Percentiles rank a stretch among this genome's conserved stretches.
Conservation (phyloP, 2,329 filamentous ascomycete species). For the Elsinoe arachidis region DNA sequence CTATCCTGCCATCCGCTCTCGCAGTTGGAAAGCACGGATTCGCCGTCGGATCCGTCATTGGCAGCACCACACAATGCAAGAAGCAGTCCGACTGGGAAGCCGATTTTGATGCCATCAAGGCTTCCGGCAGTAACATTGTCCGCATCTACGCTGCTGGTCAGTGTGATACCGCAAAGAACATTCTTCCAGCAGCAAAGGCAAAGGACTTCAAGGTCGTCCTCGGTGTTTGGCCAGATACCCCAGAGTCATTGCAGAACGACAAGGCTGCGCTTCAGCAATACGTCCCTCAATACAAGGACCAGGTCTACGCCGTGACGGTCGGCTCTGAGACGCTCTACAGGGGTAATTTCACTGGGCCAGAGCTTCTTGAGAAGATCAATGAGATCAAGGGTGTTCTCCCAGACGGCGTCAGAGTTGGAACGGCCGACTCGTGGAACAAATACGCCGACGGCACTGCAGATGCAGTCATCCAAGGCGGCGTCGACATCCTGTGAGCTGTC, state of each 20-base stretch:
- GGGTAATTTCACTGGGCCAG: constrained; percentile 53
- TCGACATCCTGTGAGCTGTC: constrained; percentile 47
- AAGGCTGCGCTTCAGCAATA: constrained; percentile 48
- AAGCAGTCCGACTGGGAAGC: constrained; percentile 51
- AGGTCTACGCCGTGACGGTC: constrained; percentile 60
- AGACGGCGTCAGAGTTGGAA: constrained; percentile 50
- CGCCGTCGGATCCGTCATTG: constrained; percentile 47
- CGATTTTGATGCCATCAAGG: constrained; percentile 55
- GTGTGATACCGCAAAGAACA: constrained; percentile 54
- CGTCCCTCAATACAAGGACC: constrained; percentile 44
- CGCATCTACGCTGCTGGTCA: constrained; percentile 60
- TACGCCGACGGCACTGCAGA: constrained; percentile 60
- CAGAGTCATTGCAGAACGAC: constrained; percentile 54
- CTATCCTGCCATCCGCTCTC: constrained; percentile 20
- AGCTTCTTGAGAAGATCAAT: constrained; percentile 54
- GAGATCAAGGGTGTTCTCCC: constrained; percentile 50
- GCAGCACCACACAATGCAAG: constrained; percentile 45
- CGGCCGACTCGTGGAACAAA: constrained; percentile 67
- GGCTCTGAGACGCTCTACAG: constrained; percentile 65
- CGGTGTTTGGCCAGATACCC: constrained; percentile 60
- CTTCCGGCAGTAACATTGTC: constrained; percentile 47
- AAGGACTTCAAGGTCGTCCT: constrained; percentile 61
- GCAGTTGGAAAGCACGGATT: constrained; percentile 51
- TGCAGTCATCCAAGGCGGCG: constrained; percentile 50
- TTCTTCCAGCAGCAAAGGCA: constrained; percentile 56